Evolutionary conservation across 2,329 filamentous ascomycete genomes (phyloP).

Genomic region (Sclerotinia spermophila): DNA sequence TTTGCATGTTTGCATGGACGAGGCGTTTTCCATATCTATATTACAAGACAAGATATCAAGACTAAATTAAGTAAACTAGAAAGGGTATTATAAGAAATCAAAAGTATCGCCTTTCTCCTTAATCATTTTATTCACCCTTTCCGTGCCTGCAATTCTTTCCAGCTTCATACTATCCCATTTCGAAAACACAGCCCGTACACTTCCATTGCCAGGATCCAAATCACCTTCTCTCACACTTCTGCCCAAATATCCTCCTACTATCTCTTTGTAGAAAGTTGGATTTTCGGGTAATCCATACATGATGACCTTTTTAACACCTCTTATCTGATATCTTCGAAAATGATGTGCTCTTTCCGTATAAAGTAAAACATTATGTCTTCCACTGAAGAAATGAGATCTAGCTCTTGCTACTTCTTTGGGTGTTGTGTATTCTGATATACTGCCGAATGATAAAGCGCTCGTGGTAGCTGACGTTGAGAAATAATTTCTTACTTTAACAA

Average conservation of each 20-base stretch:
- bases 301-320: constrained; percentile 77
- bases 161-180: constrained; percentile 86
- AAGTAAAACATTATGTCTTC: constrained; percentile 76
- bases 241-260: constrained; percentile 64
- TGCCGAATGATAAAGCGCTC: constrained; percentile 64
- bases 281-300: constrained; percentile 92
- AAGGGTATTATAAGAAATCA: constrained; percentile 70
- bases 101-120: constrained; percentile 84
- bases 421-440: constrained; percentile 84
- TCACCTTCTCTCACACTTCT: constrained; percentile 55
- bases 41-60: neutral
- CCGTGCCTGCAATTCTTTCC: constrained; percentile 80
- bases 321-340: constrained; percentile 81
- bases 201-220: constrained; percentile 56
- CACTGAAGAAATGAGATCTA: constrained; percentile 80
- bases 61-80: neutral
- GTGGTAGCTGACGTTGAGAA: constrained; percentile 68
- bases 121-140: constrained; percentile 80
- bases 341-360: constrained; percentile 98
- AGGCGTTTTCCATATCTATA: constrained; percentile 15
- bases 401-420: constrained; percentile 76
- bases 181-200: constrained; percentile 67
- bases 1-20: constrained; percentile 20
- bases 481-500: constrained; percentile 88
- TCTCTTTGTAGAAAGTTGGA: constrained; percentile 73